These are phyloP conservation scores for Phytophthora tubulina DNA, from an alignment of 352 stramenopile genomes.

Conservation along the genomic window DNA sequence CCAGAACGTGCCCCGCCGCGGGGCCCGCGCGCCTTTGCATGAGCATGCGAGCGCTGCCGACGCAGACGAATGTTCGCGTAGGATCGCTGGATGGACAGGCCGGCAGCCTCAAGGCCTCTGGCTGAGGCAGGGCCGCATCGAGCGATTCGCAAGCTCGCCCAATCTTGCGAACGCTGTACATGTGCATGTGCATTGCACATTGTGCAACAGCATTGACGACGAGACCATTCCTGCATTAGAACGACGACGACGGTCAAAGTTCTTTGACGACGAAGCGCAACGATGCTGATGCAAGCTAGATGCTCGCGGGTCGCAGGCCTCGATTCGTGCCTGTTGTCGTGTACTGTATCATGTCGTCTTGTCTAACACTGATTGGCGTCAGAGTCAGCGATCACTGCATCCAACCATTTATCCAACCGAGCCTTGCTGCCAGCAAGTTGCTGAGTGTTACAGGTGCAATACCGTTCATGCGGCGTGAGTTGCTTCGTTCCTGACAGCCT, in stretches of 20 bases:
- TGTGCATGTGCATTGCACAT: background rate
- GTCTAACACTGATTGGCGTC: background rate
- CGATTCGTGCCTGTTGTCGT: too few relatives aligned
- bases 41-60: background rate
- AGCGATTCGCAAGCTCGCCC: slow-evolving; percentile 15
- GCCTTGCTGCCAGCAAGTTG: too few relatives aligned
- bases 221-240: background rate
- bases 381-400: background rate
- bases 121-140: slow-evolving; percentile 16
- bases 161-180: background rate
- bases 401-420: background rate
- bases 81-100: background rate
- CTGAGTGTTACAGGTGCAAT: too few relatives aligned
- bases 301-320: background rate
- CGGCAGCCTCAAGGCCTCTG: background rate
- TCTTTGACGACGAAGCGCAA: background rate
- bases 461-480: too few relatives aligned
- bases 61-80: background rate
- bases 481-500: too few relatives aligned
- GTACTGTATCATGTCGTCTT: background rate
- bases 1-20: background rate
- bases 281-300: background rate
- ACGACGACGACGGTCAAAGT: too few relatives aligned
- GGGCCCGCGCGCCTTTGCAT: background rate
- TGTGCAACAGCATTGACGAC: background rate